These are phyloP conservation scores for Tulasnella sp. DNA, from an alignment of 768 basidiomycete genomes.

Conservation along the genomic window DNA sequence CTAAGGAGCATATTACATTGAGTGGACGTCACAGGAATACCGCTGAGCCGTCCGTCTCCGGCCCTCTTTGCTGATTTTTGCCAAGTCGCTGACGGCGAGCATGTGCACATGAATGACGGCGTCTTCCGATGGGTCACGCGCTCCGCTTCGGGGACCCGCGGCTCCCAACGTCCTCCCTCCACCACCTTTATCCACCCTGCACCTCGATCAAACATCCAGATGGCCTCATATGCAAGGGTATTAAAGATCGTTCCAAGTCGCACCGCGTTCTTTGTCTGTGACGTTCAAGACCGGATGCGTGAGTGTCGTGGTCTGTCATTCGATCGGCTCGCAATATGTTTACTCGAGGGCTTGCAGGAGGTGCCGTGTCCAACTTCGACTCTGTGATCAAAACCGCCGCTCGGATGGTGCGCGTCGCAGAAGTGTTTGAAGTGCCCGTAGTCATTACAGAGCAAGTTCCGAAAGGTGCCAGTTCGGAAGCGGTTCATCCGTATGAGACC, in stretches of 20 bases:
- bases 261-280: constrained; percentile 67
- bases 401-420: constrained; percentile 68
- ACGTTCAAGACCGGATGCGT: constrained; percentile 72
- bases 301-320: constrained; percentile 20
- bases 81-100: background rate
- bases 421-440: constrained; percentile 60
- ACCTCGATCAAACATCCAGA: background rate
- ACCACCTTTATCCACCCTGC: background rate
- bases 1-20: no score
- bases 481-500: no score
- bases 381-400: constrained; percentile 54
- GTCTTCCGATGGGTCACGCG: background rate
- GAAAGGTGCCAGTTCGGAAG: constrained; percentile 43
- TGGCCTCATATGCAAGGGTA: background rate
- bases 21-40: no score
- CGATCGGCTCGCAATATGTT: constrained; percentile 25
- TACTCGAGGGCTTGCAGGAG: constrained; percentile 19
- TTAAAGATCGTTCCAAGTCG: constrained; percentile 11
- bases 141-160: background rate
- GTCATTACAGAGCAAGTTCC: constrained; percentile 80
- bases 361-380: constrained; percentile 55
- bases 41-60: no score
- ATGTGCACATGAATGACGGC: background rate
- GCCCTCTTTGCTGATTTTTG: background rate
- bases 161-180: background rate